Base-by-base conservation (phyloP, 2,329 filamentous ascomycete species). In the Colletotrichum filicis region DNA sequence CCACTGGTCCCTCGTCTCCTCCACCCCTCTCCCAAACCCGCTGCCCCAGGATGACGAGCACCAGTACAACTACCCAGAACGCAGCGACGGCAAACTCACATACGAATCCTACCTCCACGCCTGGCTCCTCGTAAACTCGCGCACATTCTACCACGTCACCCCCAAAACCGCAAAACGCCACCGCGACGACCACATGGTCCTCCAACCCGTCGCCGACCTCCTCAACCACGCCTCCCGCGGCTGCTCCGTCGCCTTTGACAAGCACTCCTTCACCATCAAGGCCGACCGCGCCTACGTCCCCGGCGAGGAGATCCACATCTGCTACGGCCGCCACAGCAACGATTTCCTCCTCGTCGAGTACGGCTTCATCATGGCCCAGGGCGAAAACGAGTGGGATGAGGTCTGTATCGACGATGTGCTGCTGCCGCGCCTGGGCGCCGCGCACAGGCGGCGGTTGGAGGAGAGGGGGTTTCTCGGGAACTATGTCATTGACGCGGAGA, bases 291-390 rank as follows among this genome's bases (percentile, higher is more conserved):
- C 83, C 0, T 91, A 92, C 77, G 79, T 79, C 1, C 77, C 80
- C 2, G 91, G 90, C 9, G 89, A 93, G 24, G 93, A 95, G 82
- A 83, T 95, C 1, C 89, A 88, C 73, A 90, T 93, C 30, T 90
- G 88, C 32, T 95, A 95, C 77, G 93, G 93, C 3, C 80, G 86
- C 1, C 93, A 95, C 79, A 87, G 87, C 32, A 94, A 94, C 74
- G 93, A 95, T 78, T 93, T 93, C 76, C 82, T 95, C 22, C 86
- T 95, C 2, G 87, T 90, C 0, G 93, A 95, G 81, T 95, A 90
- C 75, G 88, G 88, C 5, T 90, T 90, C 75, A 79, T 87, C 12
- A 79, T 87, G 26, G 76, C 75, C 11, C 76, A 80, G 19, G 87
- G 87, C 65, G 76, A 80, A 28, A 89, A 90, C 76, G 77, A 80